phyloP scores from a whole-genome alignment of 108 stramenopile species.

The Mediolabrus comicus region DNA sequence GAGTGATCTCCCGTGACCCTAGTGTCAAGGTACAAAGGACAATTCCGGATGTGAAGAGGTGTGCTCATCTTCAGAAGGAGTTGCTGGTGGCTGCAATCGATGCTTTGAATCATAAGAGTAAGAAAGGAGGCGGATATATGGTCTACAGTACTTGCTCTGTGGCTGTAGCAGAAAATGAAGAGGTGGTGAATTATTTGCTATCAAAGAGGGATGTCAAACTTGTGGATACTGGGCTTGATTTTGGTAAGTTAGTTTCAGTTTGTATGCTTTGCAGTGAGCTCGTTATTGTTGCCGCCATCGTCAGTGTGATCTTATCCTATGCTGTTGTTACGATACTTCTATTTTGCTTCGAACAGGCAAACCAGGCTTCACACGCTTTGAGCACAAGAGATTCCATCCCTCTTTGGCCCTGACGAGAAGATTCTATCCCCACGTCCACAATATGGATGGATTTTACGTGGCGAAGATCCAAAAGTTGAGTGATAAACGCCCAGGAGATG shows the following conservation, averaged over 20 bases:
- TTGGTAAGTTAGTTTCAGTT: conserved; percentile 56
- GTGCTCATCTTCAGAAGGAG: conserved; percentile 97
- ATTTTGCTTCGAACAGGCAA: conserved; percentile 47
- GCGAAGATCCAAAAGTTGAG: conserved; percentile 95
- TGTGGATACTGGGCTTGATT: conserved; percentile 90
- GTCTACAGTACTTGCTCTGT: conserved; percentile 99
- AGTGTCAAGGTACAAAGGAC: conserved; percentile 96
- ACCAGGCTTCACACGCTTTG: conserved; percentile 94
- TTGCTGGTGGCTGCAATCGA: conserved; percentile 96
- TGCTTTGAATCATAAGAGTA: conserved; percentile 88
- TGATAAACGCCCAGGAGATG: conserved; percentile 61
- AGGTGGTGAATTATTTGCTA: conserved; percentile 97
- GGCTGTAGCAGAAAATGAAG: conserved; percentile 97
- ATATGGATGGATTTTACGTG: conserved; percentile 99
- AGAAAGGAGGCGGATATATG: conserved; percentile 92
- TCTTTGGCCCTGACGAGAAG: conserved; percentile 88
- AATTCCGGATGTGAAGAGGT: conserved; percentile 86
- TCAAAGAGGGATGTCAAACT: conserved; percentile 93
- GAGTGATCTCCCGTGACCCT: conserved; percentile 97
- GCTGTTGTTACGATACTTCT: neutral
- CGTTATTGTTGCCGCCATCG: too few species aligned
- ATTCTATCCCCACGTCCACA: conserved; percentile 99
- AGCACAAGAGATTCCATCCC: conserved; percentile 96
- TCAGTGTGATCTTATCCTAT: neutral
- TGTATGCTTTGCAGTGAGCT: neutral